Base-by-base conservation (phyloP, 805 yeast species). In the Spathaspora sp. region DNA sequence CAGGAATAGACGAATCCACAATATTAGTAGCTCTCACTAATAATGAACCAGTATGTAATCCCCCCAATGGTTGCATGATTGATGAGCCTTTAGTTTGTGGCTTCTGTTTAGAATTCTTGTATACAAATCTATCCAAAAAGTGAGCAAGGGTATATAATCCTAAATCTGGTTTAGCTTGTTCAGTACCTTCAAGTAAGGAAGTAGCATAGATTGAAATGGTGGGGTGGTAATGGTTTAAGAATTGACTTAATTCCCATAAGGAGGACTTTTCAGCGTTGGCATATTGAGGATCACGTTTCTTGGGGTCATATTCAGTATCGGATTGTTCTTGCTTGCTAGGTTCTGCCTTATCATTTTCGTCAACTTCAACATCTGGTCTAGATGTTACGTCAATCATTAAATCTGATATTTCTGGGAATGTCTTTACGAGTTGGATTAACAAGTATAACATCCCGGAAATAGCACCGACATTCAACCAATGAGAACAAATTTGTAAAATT, bases 51-150 rank as follows among this genome's bases (percentile, higher is more conserved):
- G 89, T 85, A 55, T 86, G 87, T 1, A 83, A 78, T 56, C 97
- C 97, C 44, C 96, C 91, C 57, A 94, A 76, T 48, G 99, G 98
- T 76, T 94, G 99, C 98, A 94, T 94, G 65, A 94, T 92, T 44
- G 97, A 90, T 3, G 87, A 76, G 62, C 98, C 98, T 65, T 87
- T 85, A n/a, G 85, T 72, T 32, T 75, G 67, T 17, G 83, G 76
- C 68, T 86, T 88, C 60, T 83, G 86, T 72, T 89, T 90, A 46
- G 97, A 89, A 67, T 91, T 90, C 71, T 89, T 87, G 75, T 94
- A 94, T 40, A 94, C 97, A 71, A 96, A 94, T 68, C 96, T 82
- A 69, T 94, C 97, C 71, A 94, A 78, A 82, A 94, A 94, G 69
- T 91, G 97, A 18, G 88, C 77, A 56, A 94, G 75, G 0, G 97